Percentiles rank a stretch among this genome's conserved stretches.
phyloP scores from a whole-genome alignment of 495 filamentous ascomycete genomes.

The Annulohypoxylon nitens region DNA sequence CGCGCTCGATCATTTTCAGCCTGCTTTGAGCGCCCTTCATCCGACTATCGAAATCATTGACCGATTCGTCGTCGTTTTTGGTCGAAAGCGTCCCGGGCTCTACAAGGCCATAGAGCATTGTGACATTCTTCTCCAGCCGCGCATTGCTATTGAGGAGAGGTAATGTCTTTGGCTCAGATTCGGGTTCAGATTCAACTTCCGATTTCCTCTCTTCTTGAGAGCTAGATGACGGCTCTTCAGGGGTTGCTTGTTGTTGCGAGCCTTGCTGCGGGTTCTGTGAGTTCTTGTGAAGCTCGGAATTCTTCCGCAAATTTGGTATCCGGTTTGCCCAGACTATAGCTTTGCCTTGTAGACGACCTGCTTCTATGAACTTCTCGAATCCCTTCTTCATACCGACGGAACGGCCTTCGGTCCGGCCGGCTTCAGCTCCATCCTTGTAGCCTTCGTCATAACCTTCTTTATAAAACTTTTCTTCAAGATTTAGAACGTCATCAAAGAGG shows the following conservation, averaged over 20 bases:
- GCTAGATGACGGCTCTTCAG: conserved; percentile 7
- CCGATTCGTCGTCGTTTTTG: conserved; percentile 84
- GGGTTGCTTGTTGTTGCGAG: conserved; percentile 31
- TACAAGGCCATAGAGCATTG: conserved; percentile 77
- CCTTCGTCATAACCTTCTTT: conserved; percentile 84
- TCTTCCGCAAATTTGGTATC: conserved; percentile 43
- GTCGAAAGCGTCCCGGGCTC: conserved; percentile 83
- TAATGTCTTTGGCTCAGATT: conserved; percentile 44
- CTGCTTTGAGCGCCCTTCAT: conserved; percentile 84
- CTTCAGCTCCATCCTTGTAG: conserved; percentile 77
- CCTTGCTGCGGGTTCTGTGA: conserved; percentile 11
- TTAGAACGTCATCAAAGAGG: conserved; percentile 78
- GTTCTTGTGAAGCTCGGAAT: conserved; percentile 27
- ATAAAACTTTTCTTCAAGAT: conserved; percentile 88
- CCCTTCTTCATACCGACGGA: conserved; percentile 92
- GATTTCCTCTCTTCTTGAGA: conserved; percentile 2
- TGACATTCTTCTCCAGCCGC: conserved; percentile 79
- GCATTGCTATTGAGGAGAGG: conserved; percentile 68
- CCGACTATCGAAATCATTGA: conserved; percentile 87
- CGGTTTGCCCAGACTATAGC: conserved; percentile 80
- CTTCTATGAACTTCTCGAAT: conserved; percentile 87
- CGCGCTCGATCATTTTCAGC: conserved; percentile 81
- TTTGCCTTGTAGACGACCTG: conserved; percentile 85
- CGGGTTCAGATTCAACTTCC: conserved; percentile 9
- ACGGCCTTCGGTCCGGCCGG: conserved; percentile 88